A percentile compares a stretch with the other conserved stretches of the same genome.
These are phyloP conservation scores for Picea sitchensis DNA, from an alignment of 75 land plant genomes.

Conservation along the genomic window DNA sequence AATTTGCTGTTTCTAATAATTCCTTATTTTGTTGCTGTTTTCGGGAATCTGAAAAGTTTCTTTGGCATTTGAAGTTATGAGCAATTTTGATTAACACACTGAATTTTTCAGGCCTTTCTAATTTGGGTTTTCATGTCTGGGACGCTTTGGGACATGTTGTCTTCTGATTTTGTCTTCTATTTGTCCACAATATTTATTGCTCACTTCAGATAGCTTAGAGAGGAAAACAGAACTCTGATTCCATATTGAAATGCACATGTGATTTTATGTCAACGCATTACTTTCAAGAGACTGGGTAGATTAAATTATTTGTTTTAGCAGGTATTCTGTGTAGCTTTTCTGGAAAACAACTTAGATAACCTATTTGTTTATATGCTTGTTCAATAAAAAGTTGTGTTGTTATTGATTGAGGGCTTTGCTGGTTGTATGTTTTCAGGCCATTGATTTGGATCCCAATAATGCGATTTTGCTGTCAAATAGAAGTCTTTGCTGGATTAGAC, in stretches of 20 bases:
- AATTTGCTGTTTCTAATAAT: not conserved
- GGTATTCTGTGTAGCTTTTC: not conserved
- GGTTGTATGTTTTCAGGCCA: constrained; percentile 56
- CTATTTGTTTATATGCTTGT: not conserved
- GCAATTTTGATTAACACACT: not conserved
- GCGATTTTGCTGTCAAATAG: constrained; percentile 72
- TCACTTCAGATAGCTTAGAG: not conserved
- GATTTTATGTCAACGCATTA: not conserved
- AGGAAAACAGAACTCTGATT: not conserved
- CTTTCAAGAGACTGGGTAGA: not conserved
- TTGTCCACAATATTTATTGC: not conserved
- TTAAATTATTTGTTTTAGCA: not conserved
- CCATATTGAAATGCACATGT: not conserved
- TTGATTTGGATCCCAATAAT: constrained; percentile 84
- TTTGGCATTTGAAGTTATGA: not conserved
- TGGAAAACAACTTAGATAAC: not conserved
- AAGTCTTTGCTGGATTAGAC: constrained; percentile 83
- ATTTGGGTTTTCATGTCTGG: not conserved
- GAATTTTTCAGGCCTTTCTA: not conserved
- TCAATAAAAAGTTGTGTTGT: not conserved
- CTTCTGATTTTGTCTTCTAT: not conserved
- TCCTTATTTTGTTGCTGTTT: not conserved
- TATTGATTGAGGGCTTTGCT: not conserved
- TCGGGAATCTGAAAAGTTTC: not conserved
- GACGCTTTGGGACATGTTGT: not conserved